A percentile compares a stretch with the other conserved stretches of the same genome.
These are phyloP conservation scores for Phytophthora crassamura DNA, from an alignment of 352 stramenopile genomes.

Conservation along the genomic window DNA sequence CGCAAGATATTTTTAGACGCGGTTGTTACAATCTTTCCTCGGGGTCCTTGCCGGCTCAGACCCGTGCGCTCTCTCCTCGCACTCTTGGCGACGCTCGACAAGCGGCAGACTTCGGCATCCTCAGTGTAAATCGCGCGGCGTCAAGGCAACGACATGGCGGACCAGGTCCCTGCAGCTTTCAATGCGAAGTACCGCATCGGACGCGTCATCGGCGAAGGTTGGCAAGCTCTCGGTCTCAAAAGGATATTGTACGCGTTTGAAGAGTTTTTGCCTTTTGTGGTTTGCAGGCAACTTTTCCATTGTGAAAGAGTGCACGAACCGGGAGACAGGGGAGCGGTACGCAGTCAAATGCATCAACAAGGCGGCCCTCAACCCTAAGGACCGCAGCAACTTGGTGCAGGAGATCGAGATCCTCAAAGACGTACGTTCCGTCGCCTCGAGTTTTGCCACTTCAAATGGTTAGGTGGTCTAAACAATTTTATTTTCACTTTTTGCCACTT, in stretches of 20 bases:
- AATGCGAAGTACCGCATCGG: slow-evolving; percentile 86
- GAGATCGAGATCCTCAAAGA: slow-evolving; percentile 89
- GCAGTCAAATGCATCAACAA: slow-evolving; percentile 91
- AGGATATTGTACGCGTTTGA: neutral
- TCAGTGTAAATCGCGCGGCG: slow-evolving; percentile 18
- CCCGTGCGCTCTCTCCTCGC: neutral
- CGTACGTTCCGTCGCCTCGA: slow-evolving; percentile 11
- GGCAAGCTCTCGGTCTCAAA: neutral
- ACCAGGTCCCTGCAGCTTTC: slow-evolving; percentile 61
- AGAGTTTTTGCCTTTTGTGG: neutral
- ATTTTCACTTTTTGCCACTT: slow-evolving; percentile 13
- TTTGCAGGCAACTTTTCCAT: slow-evolving; percentile 82
- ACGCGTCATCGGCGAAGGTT: slow-evolving; percentile 75
- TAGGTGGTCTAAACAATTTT: slow-evolving; percentile 6
- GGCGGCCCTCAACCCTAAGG: slow-evolving; percentile 75
- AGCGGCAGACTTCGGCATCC: neutral
- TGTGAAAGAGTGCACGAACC: slow-evolving; percentile 77
- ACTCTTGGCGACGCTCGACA: slow-evolving; percentile 26
- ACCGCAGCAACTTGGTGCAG: slow-evolving; percentile 78
- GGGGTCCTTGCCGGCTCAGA: slow-evolving; percentile 18
- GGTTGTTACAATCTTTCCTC: slow-evolving; percentile 5
- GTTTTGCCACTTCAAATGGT: neutral
- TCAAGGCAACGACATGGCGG: slow-evolving; percentile 45
- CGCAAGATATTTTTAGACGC: slow-evolving; percentile 22
- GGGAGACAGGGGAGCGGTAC: slow-evolving; percentile 57